Evolutionary conservation across 495 filamentous ascomycete genomes (phyloP), one percentile per base, ranked within the genome.

Genomic region (Chaetomium tenue): DNA sequence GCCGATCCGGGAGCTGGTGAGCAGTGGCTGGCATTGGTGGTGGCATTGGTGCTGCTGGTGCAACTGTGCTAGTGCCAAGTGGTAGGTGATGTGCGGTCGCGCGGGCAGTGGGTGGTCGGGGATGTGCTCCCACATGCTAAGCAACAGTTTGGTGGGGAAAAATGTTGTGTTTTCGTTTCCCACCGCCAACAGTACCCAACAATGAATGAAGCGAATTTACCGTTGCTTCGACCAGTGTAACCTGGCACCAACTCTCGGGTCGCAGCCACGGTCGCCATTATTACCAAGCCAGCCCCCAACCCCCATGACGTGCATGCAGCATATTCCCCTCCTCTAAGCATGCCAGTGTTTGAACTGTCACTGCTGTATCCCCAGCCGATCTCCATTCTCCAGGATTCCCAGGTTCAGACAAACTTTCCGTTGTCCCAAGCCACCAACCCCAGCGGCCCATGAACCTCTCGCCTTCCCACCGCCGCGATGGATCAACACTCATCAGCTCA

Each of bases 261-360:
- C 50, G 51, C 61, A 61, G 37, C 42, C 16, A 61, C 30, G 13
- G 52, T 33, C 5, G 42, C 61, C 42, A 23, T 37, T 39, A 33
- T 47, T 26, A 30, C 2, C 30, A 25, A 23, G 12, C 59, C 28
- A 53, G 23, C 0, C 54, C 16, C 54, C 12, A 62, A n/a, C n/a
- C n/a, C 6, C 3, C 3, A 30, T 54, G 51, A 62, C 50, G 50
- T 55, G 60, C 60, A 62, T 28, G n/a, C n/a, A 5, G 22, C n/a
- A n/a, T 30, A 30, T 30, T 16, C 53, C 51, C 12, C 50, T 48
- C 39, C 8, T 37, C n/a, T 22, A 2, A 47, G 42, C 37, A 48
- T 55, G 33, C 61, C 42, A 28, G 7, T 25, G 44, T 26, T 61
- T 52, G 12, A 42, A 53, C 33, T 42, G 20, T 47, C 28, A 3